Percentiles rank a stretch among this genome's conserved stretches.
These are phyloP conservation scores for Exophiala dermatitidis DNA, from an alignment of 2,329 filamentous ascomycete genomes.

Conservation along the genomic window DNA sequence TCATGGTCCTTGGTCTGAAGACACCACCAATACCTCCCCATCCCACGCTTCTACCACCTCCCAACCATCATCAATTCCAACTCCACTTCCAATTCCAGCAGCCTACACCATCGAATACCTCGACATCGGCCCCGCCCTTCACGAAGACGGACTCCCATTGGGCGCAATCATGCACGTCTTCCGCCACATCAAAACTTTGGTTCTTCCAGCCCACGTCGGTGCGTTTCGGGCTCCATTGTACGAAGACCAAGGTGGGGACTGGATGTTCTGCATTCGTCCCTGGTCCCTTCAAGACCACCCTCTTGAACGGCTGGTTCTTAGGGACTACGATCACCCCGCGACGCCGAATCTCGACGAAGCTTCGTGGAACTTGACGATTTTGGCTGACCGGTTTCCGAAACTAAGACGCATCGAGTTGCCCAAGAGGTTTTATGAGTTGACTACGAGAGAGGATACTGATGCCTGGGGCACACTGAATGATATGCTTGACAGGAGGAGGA, in stretches of 20 bases:
- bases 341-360: neutral
- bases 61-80: neutral
- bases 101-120: constrained; percentile 3
- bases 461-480: no score
- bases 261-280: neutral
- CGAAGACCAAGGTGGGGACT: neutral
- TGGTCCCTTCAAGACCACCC: neutral
- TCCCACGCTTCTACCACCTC: no score
- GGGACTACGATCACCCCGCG: neutral
- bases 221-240: neutral
- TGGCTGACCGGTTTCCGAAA: constrained; percentile 6
- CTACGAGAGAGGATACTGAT: no score
- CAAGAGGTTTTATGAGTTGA: no score
- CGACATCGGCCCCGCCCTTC: constrained; percentile 3
- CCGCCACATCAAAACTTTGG: neutral
- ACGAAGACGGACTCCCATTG: neutral
- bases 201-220: neutral
- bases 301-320: neutral
- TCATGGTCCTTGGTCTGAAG: no score
- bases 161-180: neutral
- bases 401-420: constrained; percentile 10
- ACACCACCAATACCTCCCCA: no score
- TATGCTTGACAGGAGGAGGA: no score
- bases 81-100: neutral
- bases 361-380: neutral